Evolutionary conservation across 139 green algal species (phyloP).

Genomic region (Auxenochlorella pyrenoidosa): DNA sequence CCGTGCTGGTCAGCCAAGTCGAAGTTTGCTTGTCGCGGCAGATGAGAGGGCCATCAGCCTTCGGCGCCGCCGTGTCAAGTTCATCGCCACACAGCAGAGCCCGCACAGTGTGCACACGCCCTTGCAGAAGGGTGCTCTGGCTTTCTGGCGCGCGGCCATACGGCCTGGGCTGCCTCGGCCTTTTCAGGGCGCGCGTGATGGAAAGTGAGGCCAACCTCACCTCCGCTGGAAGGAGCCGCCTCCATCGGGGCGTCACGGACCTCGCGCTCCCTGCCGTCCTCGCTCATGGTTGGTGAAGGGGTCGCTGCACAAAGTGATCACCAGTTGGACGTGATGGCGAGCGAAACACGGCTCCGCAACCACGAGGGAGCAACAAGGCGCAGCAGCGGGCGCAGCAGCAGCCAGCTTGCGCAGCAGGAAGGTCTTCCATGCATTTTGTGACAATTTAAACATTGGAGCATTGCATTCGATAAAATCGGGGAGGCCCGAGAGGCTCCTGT

Average conservation of each 20-base stretch:
- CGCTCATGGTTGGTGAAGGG: not conserved
- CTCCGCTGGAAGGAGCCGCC: not conserved
- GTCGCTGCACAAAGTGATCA: not conserved
- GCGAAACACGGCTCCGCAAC: not conserved
- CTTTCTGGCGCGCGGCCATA: too few relatives aligned
- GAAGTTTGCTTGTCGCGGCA: too few relatives aligned
- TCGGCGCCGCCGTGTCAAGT: too few relatives aligned
- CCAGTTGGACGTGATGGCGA: not conserved
- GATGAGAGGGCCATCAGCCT: too few relatives aligned
- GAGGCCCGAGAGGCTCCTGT: not conserved
- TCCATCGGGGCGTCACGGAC: constrained; percentile 2
- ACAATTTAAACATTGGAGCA: not conserved
- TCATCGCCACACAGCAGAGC: too few relatives aligned
- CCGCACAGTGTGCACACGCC: too few relatives aligned
- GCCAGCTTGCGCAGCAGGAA: not conserved
- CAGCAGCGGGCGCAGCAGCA: not conserved
- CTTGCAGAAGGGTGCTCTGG: too few relatives aligned
- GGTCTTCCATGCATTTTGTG: not conserved
- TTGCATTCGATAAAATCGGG: not conserved
- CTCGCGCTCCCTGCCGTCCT: constrained; percentile 23
- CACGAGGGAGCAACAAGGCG: not conserved
- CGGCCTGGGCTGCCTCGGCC: not conserved
- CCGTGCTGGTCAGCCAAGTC: too few relatives aligned
- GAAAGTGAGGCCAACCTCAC: too few relatives aligned
- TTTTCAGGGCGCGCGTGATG: not conserved